A percentile compares a stretch with the other conserved stretches of the same genome.
Evolutionary conservation across 192 early-diverging fungal genomes (phyloP).

Genomic region (Umbelopsis isabellina): DNA sequence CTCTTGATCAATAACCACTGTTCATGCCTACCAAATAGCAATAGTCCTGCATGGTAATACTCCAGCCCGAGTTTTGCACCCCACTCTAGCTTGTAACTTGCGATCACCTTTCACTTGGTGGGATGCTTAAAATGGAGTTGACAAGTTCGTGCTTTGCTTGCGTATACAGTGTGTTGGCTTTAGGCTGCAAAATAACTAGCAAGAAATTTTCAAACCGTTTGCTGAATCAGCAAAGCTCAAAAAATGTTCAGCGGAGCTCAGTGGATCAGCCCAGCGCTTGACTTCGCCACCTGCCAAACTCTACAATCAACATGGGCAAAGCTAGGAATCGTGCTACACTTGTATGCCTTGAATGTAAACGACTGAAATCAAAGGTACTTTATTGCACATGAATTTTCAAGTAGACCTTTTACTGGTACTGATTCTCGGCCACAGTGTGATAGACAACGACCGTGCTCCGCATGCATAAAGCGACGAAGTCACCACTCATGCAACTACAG

Average conservation of each 20-base stretch:
- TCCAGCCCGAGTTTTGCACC: too few species aligned
- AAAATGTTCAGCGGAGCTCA: neutral
- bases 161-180: too few species aligned
- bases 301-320: neutral
- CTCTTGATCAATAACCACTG: too few species aligned
- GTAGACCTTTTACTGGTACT: too few species aligned
- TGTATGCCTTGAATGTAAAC: slow-evolving; percentile 7
- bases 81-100: too few species aligned
- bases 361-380: slow-evolving; percentile 7
- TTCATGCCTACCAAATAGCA: too few species aligned
- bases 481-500: neutral
- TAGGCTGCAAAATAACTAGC: neutral
- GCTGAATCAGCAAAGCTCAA: neutral
- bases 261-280: neutral
- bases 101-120: too few species aligned
- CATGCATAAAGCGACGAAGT: neutral
- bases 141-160: too few species aligned
- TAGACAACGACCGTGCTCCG: slow-evolving; percentile 11
- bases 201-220: neutral
- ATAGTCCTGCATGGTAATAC: too few species aligned
- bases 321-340: slow-evolving; percentile 1
- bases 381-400: too few species aligned
- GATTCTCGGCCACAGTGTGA: neutral
- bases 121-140: too few species aligned
- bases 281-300: neutral